Conservation (phyloP, 306 rosid genomes). For the Oemleria cerasiformis region DNA sequence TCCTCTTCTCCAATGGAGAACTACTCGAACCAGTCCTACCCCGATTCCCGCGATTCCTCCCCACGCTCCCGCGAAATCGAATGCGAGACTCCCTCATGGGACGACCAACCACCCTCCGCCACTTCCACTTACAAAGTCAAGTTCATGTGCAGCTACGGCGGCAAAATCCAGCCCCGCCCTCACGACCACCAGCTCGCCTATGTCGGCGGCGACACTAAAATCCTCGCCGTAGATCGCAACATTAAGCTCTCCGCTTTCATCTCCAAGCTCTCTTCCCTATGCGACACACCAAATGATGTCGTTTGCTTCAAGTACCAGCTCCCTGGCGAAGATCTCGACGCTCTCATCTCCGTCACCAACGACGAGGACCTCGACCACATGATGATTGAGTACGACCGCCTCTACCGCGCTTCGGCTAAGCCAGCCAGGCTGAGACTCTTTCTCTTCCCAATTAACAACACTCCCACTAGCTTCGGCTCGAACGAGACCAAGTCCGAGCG, state of each 20-base stretch:
- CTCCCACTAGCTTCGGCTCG: constrained; percentile 30
- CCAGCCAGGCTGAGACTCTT: constrained; percentile 70
- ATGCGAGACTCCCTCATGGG: constrained; percentile 50
- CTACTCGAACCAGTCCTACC: constrained; percentile 49
- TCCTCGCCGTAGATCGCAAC: constrained; percentile 71
- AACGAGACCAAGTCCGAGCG: constrained; percentile 49
- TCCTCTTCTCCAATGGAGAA: constrained; percentile 47
- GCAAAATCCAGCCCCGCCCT: constrained; percentile 69
- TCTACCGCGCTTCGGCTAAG: constrained; percentile 57
- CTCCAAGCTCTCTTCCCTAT: constrained; percentile 53
- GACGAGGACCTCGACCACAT: constrained; percentile 83
- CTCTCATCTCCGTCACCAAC: constrained; percentile 77
- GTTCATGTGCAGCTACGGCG: constrained; percentile 83
- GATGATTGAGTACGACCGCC: constrained; percentile 84
- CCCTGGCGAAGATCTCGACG: constrained; percentile 89
- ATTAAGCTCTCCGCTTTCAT: constrained; percentile 45
- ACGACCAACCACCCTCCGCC: constrained; percentile 33
- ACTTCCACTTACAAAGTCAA: constrained; percentile 46
- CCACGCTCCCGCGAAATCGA: constrained; percentile 73
- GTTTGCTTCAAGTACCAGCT: constrained; percentile 79
- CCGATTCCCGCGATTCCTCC: constrained; percentile 73
- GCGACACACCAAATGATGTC: constrained; percentile 15
- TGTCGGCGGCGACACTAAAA: constrained; percentile 85
- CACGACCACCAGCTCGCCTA: constrained; percentile 75
- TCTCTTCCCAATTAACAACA: constrained; percentile 43